Evolutionary conservation across 2,329 filamentous ascomycete genomes (phyloP), one percentile per base, ranked within the genome.

Genomic region (Mycogone perniciosa): DNA sequence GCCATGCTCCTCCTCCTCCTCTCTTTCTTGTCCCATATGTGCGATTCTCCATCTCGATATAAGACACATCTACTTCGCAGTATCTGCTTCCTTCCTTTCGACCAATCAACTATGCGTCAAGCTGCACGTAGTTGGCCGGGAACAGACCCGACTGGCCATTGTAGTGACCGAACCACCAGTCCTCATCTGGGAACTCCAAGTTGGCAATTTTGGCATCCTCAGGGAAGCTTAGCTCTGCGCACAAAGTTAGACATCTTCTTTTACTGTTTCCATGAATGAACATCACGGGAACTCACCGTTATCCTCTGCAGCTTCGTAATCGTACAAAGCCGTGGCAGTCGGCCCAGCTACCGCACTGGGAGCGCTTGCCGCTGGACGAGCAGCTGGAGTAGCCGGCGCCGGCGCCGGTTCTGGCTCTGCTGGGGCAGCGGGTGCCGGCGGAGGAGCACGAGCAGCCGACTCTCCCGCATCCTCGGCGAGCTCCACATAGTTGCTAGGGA

Each of bases 401-500:
- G 59, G 62, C 20, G 65, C 67, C 13, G 67, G 65, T 46, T 70
- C 67, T 5, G 62, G 50, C 31, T 50, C 60, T 8, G 31, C 38
- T 6, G 48, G 29, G 13, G 54, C 48, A 13, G 54, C 70, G 4
- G 69, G 65, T 7, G 69, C 64, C 10, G 66, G 63, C 30, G 62
- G 59, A 7, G 60, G 56, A 27, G 64, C 56, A 8, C 62, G 62
- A 42, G 64, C 62, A 27, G 63, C 63, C 27, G 65, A 66, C 31
- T 65, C 70, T 29, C 68, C 73, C 27, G 80, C 78, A 27, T 80
- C 85, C 35, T 86, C 85, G 34, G 93, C 76, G 26, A 96, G 69
- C 67, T 96, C 90, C 48, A 99, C 92, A 59, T 99, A 99, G 75
- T 96, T 97, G 73, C 89, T 93, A 5, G 93, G 93, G 77, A 99